Percentiles rank a stretch among this genome's conserved stretches.
phyloP scores from a whole-genome alignment of 1,284 basidiomycete genomes.

The Trichosporon asahii region DNA sequence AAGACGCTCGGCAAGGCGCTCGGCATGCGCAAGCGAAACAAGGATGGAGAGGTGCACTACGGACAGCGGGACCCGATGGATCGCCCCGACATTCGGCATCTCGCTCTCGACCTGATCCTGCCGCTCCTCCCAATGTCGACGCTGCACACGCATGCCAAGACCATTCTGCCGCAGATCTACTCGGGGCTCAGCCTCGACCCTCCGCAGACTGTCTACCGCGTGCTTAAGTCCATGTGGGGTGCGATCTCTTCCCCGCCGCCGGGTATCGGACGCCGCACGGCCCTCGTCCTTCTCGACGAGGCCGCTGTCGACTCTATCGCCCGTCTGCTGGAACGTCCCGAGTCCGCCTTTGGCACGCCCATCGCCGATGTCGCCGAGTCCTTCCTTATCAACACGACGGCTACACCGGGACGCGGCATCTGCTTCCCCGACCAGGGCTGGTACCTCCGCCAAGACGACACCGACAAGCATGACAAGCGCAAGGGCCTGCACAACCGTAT shows the following conservation, averaged over 20 bases:
- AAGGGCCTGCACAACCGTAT: slow-evolving; percentile 73
- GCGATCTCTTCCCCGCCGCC: slow-evolving; percentile 38
- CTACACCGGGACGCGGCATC: slow-evolving; percentile 74
- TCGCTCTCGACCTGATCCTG: slow-evolving; percentile 43
- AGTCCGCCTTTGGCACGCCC: slow-evolving; percentile 55
- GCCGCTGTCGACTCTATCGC: slow-evolving; percentile 68
- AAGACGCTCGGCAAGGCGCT: slow-evolving; percentile 49
- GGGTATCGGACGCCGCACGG: slow-evolving; percentile 38
- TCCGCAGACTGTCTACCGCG: slow-evolving; percentile 46
- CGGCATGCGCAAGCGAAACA: slow-evolving; percentile 46
- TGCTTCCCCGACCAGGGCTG: slow-evolving; percentile 88
- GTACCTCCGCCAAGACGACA: slow-evolving; percentile 65
- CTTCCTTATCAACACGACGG: slow-evolving; percentile 82
- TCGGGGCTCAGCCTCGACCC: slow-evolving; percentile 46
- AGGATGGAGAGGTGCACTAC: slow-evolving; percentile 41
- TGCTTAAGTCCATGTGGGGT: slow-evolving; percentile 46
- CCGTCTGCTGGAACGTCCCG: slow-evolving; percentile 72
- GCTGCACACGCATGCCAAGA: slow-evolving; percentile 42
- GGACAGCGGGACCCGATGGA: slow-evolving; percentile 45
- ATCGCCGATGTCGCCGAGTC: slow-evolving; percentile 79
- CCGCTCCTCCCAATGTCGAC: slow-evolving; percentile 41
- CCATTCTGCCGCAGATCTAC: slow-evolving; percentile 42
- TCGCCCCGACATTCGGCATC: slow-evolving; percentile 49
- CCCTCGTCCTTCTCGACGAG: slow-evolving; percentile 48
- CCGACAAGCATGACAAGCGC: slow-evolving; percentile 38